Evolutionary conservation across 176 grass and related monocot species (phyloP).

Genomic region (Olyra latifolia): DNA sequence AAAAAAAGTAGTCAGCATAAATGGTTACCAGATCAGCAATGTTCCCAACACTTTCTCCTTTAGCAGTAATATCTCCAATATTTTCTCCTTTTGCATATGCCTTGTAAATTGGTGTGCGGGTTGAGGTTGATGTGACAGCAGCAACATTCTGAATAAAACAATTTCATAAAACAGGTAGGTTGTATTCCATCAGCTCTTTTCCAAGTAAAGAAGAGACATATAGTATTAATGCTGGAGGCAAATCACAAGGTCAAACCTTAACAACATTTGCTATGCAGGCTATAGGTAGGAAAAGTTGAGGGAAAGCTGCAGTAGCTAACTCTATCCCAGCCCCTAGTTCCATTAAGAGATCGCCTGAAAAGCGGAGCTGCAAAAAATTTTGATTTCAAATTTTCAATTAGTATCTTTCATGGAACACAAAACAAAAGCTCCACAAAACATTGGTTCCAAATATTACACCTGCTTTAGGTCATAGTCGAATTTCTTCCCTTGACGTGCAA

Average conservation of each 20-base stretch:
- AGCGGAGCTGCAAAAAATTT: conserved; percentile 68
- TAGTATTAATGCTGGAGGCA: not conserved
- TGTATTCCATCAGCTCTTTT: conserved; percentile 15
- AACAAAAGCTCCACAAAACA: not conserved
- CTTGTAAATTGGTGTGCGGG: conserved; percentile 82
- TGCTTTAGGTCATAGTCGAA: conserved; percentile 98
- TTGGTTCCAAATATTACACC: conserved; percentile 43
- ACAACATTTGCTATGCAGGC: conserved; percentile 94
- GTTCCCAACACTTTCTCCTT: conserved; percentile 94
- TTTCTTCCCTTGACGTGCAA: conserved; percentile 96
- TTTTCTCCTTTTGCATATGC: conserved; percentile 91
- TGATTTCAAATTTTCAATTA: conserved; percentile 34
- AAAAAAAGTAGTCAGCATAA: not conserved
- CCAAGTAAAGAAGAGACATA: not conserved
- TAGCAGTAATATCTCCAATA: conserved; percentile 82
- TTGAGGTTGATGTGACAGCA: conserved; percentile 88
- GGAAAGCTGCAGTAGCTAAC: conserved; percentile 76
- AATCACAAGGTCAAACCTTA: conserved; percentile 56
- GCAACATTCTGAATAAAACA: conserved; percentile 68
- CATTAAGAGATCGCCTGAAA: conserved; percentile 85
- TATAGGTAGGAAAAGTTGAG: conserved; percentile 88
- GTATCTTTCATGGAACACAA: not conserved
- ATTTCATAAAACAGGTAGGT: conserved; percentile 8
- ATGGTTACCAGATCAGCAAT: conserved; percentile 74
- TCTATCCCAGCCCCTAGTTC: conserved; percentile 89